Evolutionary conservation across 768 basidiomycete species (phyloP), one percentile per base, ranked within the genome.

Genomic region (Auriscalpium vulgare): DNA sequence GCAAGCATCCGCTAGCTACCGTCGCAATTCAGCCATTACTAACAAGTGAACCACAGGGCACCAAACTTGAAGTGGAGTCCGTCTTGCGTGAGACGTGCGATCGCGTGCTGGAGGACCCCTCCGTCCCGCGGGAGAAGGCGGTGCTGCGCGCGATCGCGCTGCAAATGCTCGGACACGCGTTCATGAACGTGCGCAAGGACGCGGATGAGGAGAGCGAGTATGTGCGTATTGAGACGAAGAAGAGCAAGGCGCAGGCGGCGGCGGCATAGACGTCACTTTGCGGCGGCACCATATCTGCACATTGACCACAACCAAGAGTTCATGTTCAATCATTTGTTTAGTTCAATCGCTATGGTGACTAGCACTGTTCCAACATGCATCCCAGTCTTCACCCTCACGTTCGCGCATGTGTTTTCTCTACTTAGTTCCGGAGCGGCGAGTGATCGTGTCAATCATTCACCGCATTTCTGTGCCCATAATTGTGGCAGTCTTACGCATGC

Each of bases 21-120:
- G 29, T 9, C 21, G 45, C 51, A 35, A 37, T 1, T n/a, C 37
- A 5, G 4, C n/a, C 8, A 21, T 37, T 40, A 40, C 16, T 38
- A 7, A 47, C 21, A 19, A 19, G 4, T n/a, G 21, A 14, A 51
- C 16, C 44, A 43, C 63, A 92, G 89, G 92, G 92, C 5, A 84
- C 92, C 16, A 95, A 94, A 68, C 84, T 95, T 29, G 92, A 95
- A 67, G 80, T 95, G 53, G 91, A 95, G 66, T 91, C 90, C 5
- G 82, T 95, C 43, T 71, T 95, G 7, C 84, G 92, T 14, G 92
- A 95, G 68, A 88, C 87, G 0, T 95, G 92, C 66, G 92, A 95
- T 60, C 80, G 84, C 21, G 75, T 95, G 16, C 75, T 95, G 6
- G 77, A 78, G 47, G 84, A 88, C 54, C 70, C 80, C 0, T 63